Conservation (phyloP, 176 grass and related monocot species). For the barley (Hordeum vulgare) region MorexV3_pseudomolecules_assembly NC_058518.1:508080601-508081100, state of each 20-base stretch:
- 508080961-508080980: not conserved
- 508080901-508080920: constrained; percentile 16
- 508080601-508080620: not conserved
- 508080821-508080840: constrained; percentile 55
- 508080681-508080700: constrained; percentile 55
- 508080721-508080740: constrained; percentile 72
- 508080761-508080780: constrained; percentile 73
- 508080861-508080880: constrained; percentile 5
- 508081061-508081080: constrained; percentile 19
- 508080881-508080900: constrained; percentile 1
- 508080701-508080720: constrained; percentile 60
- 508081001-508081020: not conserved
- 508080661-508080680: constrained; percentile 74
- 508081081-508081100: not conserved
- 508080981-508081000: not conserved
- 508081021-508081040: not conserved
- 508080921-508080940: constrained; percentile 23
- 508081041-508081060: not conserved
- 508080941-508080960: constrained; percentile 16
- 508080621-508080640: not conserved
- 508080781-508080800: constrained; percentile 83
- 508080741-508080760: constrained; percentile 79
- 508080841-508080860: constrained; percentile 21
- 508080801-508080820: constrained; percentile 72
- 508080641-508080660: constrained; percentile 23